These are phyloP conservation scores for Clavaria fumosa DNA, from an alignment of 768 basidiomycete genomes.

Conservation along the genomic window DNA sequence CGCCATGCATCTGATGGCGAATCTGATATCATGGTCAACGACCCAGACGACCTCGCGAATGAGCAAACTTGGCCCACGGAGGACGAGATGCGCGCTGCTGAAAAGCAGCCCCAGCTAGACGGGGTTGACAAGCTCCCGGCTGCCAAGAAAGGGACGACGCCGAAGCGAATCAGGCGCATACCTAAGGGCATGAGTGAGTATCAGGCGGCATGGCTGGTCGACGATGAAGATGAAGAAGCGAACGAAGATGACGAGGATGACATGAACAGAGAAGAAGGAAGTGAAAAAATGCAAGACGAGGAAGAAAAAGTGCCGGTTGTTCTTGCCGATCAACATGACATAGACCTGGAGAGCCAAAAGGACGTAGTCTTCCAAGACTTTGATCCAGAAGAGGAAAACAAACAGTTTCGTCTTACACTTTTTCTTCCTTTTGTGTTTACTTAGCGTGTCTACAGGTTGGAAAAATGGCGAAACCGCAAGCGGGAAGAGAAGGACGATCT, in stretches of 20 bases:
- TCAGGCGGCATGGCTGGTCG: constrained; percentile 92
- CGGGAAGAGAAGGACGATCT: constrained; percentile 70
- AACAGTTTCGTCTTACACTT: too few relatives aligned
- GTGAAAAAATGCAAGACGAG: constrained; percentile 32
- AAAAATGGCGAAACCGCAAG: constrained; percentile 51
- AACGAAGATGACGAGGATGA: constrained; percentile 30
- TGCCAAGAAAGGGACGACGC: constrained; percentile 58
- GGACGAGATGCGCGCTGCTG: constrained; percentile 64
- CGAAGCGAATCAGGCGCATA: constrained; percentile 62
- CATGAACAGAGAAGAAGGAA: constrained; percentile 21
- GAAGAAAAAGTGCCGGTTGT: constrained; percentile 45
- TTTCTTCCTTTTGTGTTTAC: too few relatives aligned
- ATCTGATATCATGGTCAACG: constrained; percentile 74
- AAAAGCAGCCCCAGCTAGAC: constrained; percentile 14
- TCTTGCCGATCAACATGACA: constrained; percentile 38
- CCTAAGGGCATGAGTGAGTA: constrained; percentile 96
- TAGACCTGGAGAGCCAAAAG: constrained; percentile 38
- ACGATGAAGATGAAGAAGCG: constrained; percentile 52
- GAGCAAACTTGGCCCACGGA: constrained; percentile 99
- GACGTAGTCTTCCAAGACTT: constrained; percentile 59
- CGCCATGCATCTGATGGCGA: constrained; percentile 54
- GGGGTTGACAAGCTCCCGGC: constrained; percentile 43
- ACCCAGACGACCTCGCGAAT: constrained; percentile 78
- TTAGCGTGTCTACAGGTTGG: constrained; percentile 34
- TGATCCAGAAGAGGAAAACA: constrained; percentile 70